phyloP scores from a whole-genome alignment of 148 eudicot species.

The Fallopia convolvulus region DNA sequence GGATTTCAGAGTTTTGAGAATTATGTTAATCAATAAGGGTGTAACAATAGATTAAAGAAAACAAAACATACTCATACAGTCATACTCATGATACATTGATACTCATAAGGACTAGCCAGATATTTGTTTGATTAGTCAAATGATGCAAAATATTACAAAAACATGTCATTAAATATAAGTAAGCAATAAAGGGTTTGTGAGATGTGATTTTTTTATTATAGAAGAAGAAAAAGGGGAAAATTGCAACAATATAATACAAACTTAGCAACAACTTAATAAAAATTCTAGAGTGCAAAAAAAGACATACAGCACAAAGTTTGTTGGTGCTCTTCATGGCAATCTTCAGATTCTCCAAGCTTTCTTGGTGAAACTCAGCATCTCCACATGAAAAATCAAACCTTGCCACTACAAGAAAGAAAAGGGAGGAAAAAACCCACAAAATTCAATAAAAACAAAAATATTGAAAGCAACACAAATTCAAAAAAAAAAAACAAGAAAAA shows the following conservation, averaged over 20 bases:
- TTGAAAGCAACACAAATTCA: not conserved
- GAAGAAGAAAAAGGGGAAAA: not conserved
- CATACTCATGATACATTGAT: too few relatives aligned
- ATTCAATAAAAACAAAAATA: not conserved
- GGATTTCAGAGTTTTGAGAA: too few relatives aligned
- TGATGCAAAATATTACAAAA: not conserved
- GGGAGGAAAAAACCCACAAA: not conserved
- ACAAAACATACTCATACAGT: too few relatives aligned
- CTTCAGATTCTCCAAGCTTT: slow-evolving; percentile 80
- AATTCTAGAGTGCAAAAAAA: not conserved
- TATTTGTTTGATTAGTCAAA: not conserved
- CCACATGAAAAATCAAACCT: slow-evolving; percentile 95
- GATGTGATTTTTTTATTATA: not conserved
- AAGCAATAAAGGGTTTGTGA: not conserved
- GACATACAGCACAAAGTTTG: slow-evolving; percentile 83
- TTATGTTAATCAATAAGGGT: too few relatives aligned
- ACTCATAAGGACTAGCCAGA: not conserved
- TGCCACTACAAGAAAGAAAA: slow-evolving; percentile 38
- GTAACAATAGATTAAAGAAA: too few relatives aligned
- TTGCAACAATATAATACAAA: not conserved
- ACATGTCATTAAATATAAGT: not conserved
- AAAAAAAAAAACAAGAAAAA: not conserved
- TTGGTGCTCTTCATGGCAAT: slow-evolving; percentile 63
- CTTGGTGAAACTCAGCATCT: slow-evolving; percentile 68
- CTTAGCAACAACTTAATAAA: too few relatives aligned